Evolutionary conservation across 2,329 filamentous ascomycete genomes (phyloP), one percentile per base, ranked within the genome.

Genomic region (Dactylella cylindrospora): DNA sequence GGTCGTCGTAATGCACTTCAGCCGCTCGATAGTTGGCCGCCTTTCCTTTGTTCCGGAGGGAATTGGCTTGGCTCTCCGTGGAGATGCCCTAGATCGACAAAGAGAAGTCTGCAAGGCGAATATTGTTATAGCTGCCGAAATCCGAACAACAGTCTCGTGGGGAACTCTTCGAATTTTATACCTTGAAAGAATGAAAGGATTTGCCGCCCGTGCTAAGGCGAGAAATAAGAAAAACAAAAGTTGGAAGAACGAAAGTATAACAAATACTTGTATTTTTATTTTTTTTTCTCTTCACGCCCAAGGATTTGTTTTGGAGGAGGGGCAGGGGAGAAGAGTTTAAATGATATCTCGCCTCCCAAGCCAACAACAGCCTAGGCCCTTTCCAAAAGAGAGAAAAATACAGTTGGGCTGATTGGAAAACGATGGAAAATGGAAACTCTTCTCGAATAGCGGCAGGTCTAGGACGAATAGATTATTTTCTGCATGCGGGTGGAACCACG

Each of bases 1-100:
- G n/a, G n/a, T n/a, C n/a, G n/a, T 53, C 55, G 55, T 61, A 52
- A 52, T 52, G 41, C 31, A n/a, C 46, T 55, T 47, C 54, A 61
- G 54, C 54, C 47, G 54, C 54, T 61, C 40, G 54, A 53, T 38
- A 19, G 23, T 32, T 53, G 15, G 8, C 10, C n/a, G 17, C 13
- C 32, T 26, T 26, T 46, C 15, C 32, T 43, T 53, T 45, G 54
- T 53, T 53, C 47, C 47, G 47, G 28, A 33, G 33, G 38, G 32
- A 25, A 13, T 19, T 19, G 33, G 15, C 33, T 4, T 38, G 22
- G 33, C 13, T 40, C 28, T 4, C 33, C 39, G n/a, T n/a, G n/a
- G n/a, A 44, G 33, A 35, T 36, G 25, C 35, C 7, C 15, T 17
- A 22, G 10, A 15, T 26, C 28, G 23, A 17, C 29, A 13, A 36